These are phyloP conservation scores for Saitozyma sp. DNA, from an alignment of 768 basidiomycete genomes.

Conservation along the genomic window DNA sequence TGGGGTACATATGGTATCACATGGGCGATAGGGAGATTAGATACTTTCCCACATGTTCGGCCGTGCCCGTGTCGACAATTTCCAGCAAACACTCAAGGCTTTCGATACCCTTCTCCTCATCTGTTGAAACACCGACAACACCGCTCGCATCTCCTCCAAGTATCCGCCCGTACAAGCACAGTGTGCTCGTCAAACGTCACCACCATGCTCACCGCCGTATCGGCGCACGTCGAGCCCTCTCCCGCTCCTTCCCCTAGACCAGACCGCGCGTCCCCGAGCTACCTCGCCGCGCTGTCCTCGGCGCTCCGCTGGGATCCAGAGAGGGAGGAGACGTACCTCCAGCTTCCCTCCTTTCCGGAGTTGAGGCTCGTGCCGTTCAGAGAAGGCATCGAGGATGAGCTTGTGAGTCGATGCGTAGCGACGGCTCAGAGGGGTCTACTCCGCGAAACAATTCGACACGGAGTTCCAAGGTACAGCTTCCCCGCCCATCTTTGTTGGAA, in stretches of 20 bases:
- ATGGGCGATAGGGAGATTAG: no score
- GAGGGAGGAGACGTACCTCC: constrained; percentile 12
- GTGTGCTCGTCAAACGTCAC: no score
- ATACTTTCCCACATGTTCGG: no score
- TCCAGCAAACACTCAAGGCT: no score
- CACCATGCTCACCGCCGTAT: no score
- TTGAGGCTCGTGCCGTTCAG: constrained; percentile 10
- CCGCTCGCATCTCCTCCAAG: no score
- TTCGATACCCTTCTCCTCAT: no score
- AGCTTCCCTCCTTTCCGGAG: constrained; percentile 10
- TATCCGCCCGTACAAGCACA: no score
- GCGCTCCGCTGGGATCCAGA: constrained; percentile 11
- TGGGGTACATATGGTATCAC: no score
- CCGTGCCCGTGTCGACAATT: no score
- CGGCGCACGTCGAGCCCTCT: no score
- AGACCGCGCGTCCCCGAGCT: background rate
- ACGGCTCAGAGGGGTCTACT: background rate
- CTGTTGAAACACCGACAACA: no score
- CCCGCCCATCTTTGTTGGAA: background rate
- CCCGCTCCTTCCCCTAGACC: background rate
- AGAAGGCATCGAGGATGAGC: constrained; percentile 11
- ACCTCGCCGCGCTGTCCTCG: background rate
- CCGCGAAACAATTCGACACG: background rate
- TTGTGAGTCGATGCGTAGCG: constrained; percentile 4
- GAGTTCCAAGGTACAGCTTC: background rate